phyloP scores from a whole-genome alignment of 2,329 filamentous ascomycete species.

The Lizonia empirigonia region DNA sequence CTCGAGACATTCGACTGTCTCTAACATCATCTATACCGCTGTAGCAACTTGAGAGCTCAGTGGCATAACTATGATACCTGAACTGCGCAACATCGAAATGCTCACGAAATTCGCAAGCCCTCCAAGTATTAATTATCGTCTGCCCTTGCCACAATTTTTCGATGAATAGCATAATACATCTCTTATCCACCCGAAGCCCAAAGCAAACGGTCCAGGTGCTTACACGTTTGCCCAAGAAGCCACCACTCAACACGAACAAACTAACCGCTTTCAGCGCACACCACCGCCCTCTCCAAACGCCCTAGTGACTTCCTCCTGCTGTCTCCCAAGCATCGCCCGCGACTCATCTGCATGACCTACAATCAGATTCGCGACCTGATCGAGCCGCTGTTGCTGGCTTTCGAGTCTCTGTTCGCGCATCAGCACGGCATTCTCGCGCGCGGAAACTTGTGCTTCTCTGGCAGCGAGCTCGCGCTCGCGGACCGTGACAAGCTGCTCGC shows the following conservation, averaged over 20 bases:
- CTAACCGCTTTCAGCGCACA: neutral
- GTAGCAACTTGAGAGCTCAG: no score
- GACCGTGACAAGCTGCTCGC: neutral
- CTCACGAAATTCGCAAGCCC: no score
- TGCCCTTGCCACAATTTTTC: no score
- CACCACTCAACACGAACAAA: neutral
- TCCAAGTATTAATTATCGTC: no score
- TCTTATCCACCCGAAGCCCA: no score
- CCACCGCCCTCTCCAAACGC: neutral
- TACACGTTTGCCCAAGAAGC: no score
- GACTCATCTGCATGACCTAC: neutral
- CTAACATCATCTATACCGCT: no score
- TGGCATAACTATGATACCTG: no score
- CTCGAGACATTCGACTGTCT: no score
- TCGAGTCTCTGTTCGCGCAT: neutral
- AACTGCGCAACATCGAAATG: no score
- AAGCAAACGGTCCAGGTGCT: no score
- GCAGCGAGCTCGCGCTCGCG: neutral
- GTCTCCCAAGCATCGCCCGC: neutral
- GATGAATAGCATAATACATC: no score
- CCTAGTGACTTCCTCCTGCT: neutral
- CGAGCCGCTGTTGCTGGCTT: neutral
- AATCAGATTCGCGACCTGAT: neutral
- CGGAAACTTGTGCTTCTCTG: neutral
- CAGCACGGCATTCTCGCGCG: neutral